phyloP scores from a whole-genome alignment of 2,329 filamentous ascomycete genomes.

The Talaromyces sp. region DNA sequence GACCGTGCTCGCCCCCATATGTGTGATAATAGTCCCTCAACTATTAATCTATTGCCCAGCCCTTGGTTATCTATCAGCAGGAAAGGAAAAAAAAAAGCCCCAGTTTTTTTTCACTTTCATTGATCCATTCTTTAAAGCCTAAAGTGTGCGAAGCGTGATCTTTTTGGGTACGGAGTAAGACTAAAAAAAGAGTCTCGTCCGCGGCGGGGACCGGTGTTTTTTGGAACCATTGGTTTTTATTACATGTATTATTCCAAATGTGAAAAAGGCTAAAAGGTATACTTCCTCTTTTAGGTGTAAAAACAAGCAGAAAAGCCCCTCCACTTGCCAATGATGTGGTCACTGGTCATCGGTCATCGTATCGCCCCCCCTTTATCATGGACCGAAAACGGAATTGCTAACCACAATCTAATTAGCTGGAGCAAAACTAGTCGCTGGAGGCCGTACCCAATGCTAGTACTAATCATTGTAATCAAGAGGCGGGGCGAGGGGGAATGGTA shows the following conservation, averaged over 20 bases:
- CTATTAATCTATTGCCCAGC: neutral
- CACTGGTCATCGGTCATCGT: neutral
- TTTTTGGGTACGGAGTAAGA: neutral
- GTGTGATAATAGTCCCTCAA: neutral
- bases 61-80: neutral
- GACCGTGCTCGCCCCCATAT: neutral
- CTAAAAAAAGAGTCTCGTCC: neutral
- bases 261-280: neutral
- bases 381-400: neutral
- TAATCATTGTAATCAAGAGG: neutral
- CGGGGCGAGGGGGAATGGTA: neutral
- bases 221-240: neutral
- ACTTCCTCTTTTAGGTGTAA: neutral
- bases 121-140: too few relatives aligned
- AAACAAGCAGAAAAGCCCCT: neutral
- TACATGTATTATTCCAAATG: neutral
- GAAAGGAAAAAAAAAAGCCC: neutral
- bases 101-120: neutral
- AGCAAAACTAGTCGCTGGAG: neutral
- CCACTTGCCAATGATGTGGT: neutral
- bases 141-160: too few relatives aligned
- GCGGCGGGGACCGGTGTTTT: neutral
- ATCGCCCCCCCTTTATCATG: neutral
- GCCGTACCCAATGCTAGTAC: neutral
- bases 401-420: neutral